Evolutionary conservation across 2,329 filamentous ascomycete species (phyloP).

Genomic region (Camillea tinctor): DNA sequence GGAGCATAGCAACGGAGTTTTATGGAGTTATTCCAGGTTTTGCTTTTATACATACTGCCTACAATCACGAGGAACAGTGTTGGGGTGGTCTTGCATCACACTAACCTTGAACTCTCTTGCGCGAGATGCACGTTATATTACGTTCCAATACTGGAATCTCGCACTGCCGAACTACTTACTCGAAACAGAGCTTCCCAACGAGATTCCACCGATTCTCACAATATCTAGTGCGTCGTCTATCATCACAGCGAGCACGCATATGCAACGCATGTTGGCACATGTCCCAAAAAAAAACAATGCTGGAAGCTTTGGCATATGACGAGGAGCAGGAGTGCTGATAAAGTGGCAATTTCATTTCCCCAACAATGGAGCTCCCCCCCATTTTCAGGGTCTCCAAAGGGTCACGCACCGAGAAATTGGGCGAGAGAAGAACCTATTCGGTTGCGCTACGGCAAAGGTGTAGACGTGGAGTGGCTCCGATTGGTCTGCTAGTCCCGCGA

Average conservation of each 20-base stretch:
- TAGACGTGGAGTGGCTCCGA: constrained; percentile 12
- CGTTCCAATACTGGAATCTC: not conserved
- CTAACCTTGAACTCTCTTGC: not conserved
- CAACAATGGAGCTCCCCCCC: not conserved
- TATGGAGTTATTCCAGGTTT: constrained; percentile 20
- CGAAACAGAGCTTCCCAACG: not conserved
- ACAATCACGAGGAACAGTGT: constrained; percentile 4
- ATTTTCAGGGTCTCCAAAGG: not conserved
- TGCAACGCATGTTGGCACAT: not conserved
- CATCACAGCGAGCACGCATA: not conserved
- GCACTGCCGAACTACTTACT: not conserved
- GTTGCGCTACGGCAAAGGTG: not conserved
- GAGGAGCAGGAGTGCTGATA: not conserved
- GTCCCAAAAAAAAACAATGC: not conserved
- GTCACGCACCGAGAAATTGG: not conserved
- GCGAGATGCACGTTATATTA: not conserved
- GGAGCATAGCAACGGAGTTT: constrained; percentile 30
- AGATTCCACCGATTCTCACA: not conserved
- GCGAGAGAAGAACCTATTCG: too few species aligned
- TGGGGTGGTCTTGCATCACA: not conserved
- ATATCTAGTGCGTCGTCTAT: not conserved
- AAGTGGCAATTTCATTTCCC: not conserved
- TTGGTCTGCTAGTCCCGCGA: constrained; percentile 8
- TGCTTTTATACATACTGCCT: constrained; percentile 16
- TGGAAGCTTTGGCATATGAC: not conserved